phyloP scores from a whole-genome alignment of 108 stramenopile genomes.

The Nitzschia putrida region DNA sequence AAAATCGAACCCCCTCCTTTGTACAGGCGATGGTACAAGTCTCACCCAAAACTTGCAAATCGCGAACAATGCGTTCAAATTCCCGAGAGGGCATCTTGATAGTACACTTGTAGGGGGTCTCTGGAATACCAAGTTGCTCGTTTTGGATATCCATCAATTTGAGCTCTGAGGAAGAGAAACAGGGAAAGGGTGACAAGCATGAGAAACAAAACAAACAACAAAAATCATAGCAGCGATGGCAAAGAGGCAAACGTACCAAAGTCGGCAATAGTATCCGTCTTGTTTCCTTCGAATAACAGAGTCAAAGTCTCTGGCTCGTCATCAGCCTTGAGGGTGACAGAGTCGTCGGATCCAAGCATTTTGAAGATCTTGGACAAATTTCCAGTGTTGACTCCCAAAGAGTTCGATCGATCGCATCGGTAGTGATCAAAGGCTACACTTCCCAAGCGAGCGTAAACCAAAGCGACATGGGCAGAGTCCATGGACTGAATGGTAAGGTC shows the following conservation, averaged over 20 bases:
- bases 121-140: constrained; percentile 98
- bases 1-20: constrained; percentile 96
- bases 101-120: constrained; percentile 98
- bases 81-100: constrained; percentile 93
- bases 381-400: constrained; percentile 91
- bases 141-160: constrained; percentile 99
- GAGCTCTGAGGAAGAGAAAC: constrained; percentile 78
- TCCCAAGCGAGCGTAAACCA: constrained; percentile 84
- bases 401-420: constrained; percentile 92
- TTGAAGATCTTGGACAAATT: constrained; percentile 99
- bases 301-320: constrained; percentile 88
- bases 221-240: not conserved
- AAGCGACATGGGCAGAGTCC: constrained; percentile 98
- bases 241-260: constrained; percentile 73
- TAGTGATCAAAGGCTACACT: constrained; percentile 92
- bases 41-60: constrained; percentile 96
- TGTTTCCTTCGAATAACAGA: constrained; percentile 91
- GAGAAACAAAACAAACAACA: not conserved
- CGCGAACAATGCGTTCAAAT: constrained; percentile 97
- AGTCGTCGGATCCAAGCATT: constrained; percentile 96
- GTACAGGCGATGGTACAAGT: constrained; percentile 92
- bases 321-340: constrained; percentile 95
- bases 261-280: constrained; percentile 88
- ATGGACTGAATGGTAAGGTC: constrained; percentile 97
- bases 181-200: not conserved